These are phyloP conservation scores for Canavalia ensiformis DNA, from an alignment of 306 rosid genomes.

Conservation along the genomic window DNA sequence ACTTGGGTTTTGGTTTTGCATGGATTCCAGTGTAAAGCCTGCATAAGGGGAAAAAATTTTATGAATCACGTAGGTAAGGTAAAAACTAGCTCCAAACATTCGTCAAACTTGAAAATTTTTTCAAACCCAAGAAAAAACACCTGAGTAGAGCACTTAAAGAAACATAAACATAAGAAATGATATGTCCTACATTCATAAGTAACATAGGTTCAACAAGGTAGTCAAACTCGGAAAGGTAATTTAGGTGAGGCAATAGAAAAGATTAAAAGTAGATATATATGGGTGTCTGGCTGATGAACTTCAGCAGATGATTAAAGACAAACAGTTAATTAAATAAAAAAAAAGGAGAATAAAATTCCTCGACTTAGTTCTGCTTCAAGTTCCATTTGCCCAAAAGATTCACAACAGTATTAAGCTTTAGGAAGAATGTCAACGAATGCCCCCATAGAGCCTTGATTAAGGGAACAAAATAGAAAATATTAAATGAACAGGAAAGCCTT, in stretches of 20 bases:
- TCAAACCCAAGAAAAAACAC: not conserved
- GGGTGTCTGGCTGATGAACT: not conserved
- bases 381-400: not conserved
- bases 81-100: not conserved
- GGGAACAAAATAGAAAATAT: not conserved
- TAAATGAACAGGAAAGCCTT: not conserved
- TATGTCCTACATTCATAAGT: not conserved
- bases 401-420: not conserved
- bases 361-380: not conserved
- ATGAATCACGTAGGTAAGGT: not conserved
- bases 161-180: not conserved
- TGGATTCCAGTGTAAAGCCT: conserved; percentile 96
- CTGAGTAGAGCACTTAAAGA: too few species aligned
- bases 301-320: not conserved
- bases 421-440: not conserved
- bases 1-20: conserved; percentile 93
- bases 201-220: not conserved
- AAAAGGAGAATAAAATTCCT: not conserved
- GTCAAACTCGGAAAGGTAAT: conserved; percentile 20
- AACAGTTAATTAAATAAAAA: not conserved
- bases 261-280: conserved; percentile 10
- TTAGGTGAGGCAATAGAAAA: not conserved
- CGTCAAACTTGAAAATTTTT: conserved; percentile 9
- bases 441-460: not conserved
- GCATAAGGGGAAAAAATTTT: conserved; percentile 23